These are phyloP conservation scores for Rhizophagus sp. DNA, from an alignment of 192 early-diverging fungal species.

Conservation along the genomic window DNA sequence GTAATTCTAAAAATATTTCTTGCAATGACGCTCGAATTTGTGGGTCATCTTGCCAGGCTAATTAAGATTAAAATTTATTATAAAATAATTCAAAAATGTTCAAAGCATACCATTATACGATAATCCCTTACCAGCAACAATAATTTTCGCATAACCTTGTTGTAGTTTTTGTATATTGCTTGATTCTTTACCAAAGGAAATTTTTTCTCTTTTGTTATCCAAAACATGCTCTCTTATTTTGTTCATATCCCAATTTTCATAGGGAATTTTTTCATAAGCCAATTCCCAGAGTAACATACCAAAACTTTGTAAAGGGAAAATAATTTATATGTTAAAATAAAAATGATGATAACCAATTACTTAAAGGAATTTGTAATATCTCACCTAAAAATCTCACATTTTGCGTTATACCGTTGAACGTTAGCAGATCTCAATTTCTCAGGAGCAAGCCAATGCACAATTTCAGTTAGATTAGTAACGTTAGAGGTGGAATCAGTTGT, in stretches of 20 bases:
- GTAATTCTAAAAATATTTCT: background rate
- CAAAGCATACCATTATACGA: background rate
- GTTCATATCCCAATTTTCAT: background rate
- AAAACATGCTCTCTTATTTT: conserved; percentile 21
- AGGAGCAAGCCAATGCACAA: conserved; percentile 23
- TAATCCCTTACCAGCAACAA: background rate
- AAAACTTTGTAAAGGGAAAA: background rate
- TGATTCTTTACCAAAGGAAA: background rate
- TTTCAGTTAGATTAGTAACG: conserved; percentile 1
- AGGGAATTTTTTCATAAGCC: conserved; percentile 8
- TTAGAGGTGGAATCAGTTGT: background rate
- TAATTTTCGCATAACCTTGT: background rate
- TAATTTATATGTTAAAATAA: background rate
- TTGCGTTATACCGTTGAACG: background rate
- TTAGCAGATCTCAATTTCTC: background rate
- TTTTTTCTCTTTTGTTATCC: background rate
- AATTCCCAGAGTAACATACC: conserved; percentile 14
- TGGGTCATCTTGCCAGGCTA: background rate
- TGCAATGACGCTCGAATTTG: background rate
- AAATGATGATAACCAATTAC: background rate
- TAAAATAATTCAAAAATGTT: background rate
- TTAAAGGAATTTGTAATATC: background rate
- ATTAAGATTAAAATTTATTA: background rate
- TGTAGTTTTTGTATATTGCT: background rate
- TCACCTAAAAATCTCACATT: conserved; percentile 28